phyloP scores from a whole-genome alignment of 139 green algal genomes.

The Bryopsis sp. region DNA sequence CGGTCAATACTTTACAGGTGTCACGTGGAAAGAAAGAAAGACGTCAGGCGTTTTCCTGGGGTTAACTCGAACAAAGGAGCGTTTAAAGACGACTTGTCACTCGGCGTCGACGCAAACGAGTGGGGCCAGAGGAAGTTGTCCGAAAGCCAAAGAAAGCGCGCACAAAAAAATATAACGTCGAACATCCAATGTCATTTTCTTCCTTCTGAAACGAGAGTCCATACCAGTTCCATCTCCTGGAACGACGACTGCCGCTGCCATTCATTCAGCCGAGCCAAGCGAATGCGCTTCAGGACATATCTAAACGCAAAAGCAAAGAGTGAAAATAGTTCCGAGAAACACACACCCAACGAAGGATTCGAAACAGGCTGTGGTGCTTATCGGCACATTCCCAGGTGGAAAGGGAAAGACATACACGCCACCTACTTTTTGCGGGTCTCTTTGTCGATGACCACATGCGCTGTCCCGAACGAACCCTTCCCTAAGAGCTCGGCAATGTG shows the following conservation, averaged over 20 bases:
- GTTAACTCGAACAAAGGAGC: too few relatives aligned
- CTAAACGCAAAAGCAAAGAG: conserved; percentile 18
- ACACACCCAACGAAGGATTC: not conserved
- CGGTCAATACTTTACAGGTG: too few relatives aligned
- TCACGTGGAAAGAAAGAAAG: too few relatives aligned
- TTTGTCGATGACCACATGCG: conserved; percentile 27
- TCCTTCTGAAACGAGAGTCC: not conserved
- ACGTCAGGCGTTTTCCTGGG: too few relatives aligned
- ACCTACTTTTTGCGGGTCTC: conserved; percentile 26
- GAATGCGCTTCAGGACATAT: conserved; percentile 46
- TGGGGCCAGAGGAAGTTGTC: too few relatives aligned
- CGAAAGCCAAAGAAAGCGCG: too few relatives aligned
- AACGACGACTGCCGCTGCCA: conserved; percentile 43
- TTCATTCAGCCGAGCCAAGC: conserved; percentile 42
- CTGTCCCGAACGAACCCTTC: conserved; percentile 42
- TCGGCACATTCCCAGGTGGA: not conserved
- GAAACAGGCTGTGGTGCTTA: too few relatives aligned
- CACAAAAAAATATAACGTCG: too few relatives aligned
- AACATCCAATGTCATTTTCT: not conserved
- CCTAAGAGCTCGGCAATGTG: conserved; percentile 36
- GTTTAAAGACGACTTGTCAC: too few relatives aligned
- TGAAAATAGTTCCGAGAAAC: not conserved
- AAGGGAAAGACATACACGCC: not conserved
- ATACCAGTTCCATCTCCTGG: conserved; percentile 48
- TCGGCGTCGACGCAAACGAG: too few relatives aligned